Conservation (phyloP, 768 basidiomycete genomes). For the Calocybe gangraenosa region DNA sequence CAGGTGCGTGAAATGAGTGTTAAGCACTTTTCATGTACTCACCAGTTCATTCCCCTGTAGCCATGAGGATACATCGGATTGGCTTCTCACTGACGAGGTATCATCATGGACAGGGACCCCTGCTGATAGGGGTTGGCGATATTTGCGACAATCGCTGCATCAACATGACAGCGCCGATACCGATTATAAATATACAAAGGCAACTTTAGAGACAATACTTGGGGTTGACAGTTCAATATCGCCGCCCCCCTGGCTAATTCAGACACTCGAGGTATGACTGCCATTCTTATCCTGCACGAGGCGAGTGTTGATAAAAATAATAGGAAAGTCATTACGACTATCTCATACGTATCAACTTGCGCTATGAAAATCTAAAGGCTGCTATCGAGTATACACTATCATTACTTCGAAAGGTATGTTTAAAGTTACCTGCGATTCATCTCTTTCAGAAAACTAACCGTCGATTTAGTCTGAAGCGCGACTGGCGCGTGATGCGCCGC, state of each 20-base stretch:
- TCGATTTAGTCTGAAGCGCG: conserved; percentile 45
- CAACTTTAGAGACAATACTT: conserved; percentile 73
- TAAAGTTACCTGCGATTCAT: conserved; percentile 3
- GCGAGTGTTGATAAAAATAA: conserved; percentile 6
- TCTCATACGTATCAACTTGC: conserved; percentile 73
- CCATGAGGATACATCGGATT: conserved; percentile 68
- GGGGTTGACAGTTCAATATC: conserved; percentile 54
- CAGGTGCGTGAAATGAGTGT: conserved; percentile 39
- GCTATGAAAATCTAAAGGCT: conserved; percentile 74
- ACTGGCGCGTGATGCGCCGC: conserved; percentile 47
- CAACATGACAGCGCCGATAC: conserved; percentile 71
- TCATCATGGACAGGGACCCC: conserved; percentile 81
- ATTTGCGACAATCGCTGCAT: conserved; percentile 75
- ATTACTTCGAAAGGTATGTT: conserved; percentile 65
- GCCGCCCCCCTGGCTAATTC: conserved; percentile 83
- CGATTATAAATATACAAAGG: conserved; percentile 74
- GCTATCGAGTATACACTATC: conserved; percentile 72
- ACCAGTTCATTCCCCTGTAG: conserved; percentile 33
- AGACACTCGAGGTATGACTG: conserved; percentile 59
- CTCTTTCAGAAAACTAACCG: conserved; percentile 9
- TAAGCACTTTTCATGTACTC: conserved; percentile 8
- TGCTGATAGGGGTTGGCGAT: conserved; percentile 82
- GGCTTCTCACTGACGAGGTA: conserved; percentile 80
- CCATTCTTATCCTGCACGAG: background rate
- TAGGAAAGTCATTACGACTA: conserved; percentile 78